Conservation (phyloP, 2,329 filamentous ascomycete genomes). For the Pestalotiopsis sp. region DNA sequence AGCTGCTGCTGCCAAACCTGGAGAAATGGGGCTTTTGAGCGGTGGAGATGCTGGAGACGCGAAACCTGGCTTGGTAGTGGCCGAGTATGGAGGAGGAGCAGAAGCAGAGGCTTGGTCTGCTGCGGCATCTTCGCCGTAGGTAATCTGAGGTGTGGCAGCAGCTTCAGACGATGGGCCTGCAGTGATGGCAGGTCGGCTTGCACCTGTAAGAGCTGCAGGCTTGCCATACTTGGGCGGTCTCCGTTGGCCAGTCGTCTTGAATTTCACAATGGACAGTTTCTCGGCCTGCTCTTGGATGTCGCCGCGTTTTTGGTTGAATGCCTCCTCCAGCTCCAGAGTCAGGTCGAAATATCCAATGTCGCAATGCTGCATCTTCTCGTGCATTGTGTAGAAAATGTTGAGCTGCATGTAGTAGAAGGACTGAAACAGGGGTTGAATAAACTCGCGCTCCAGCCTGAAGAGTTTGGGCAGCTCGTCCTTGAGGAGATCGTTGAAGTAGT, state of each 20-base stretch:
- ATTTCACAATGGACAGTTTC: slow-evolving; percentile 81
- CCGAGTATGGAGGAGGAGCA: slow-evolving; percentile 74
- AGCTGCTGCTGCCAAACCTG: slow-evolving; percentile 47
- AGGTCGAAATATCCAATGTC: slow-evolving; percentile 98
- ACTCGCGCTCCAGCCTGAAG: slow-evolving; percentile 86
- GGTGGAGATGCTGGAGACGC: slow-evolving; percentile 33
- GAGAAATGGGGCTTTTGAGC: slow-evolving; percentile 27
- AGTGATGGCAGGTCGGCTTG: slow-evolving; percentile 43
- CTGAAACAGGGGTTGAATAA: slow-evolving; percentile 96
- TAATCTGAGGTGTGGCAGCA: slow-evolving; percentile 20
- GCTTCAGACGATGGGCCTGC: slow-evolving; percentile 42
- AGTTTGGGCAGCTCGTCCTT: slow-evolving; percentile 95
- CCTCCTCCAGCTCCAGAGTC: slow-evolving; percentile 86
- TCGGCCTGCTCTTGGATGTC: slow-evolving; percentile 87
- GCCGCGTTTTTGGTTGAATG: slow-evolving; percentile 85
- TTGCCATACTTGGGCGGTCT: slow-evolving; percentile 62
- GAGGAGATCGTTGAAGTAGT: slow-evolving; percentile 96
- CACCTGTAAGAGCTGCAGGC: slow-evolving; percentile 43
- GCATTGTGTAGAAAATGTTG: slow-evolving; percentile 97
- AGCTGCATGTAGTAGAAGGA: slow-evolving; percentile 99
- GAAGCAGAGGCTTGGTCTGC: slow-evolving; percentile 63
- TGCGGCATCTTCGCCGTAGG: slow-evolving; percentile 19
- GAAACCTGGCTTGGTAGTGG: slow-evolving; percentile 34
- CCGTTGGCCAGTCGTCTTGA: slow-evolving; percentile 81
- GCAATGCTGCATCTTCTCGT: slow-evolving; percentile 96